Conservation (phyloP, 179 eudicot species). For the Heliamphora ciliata region DNA sequence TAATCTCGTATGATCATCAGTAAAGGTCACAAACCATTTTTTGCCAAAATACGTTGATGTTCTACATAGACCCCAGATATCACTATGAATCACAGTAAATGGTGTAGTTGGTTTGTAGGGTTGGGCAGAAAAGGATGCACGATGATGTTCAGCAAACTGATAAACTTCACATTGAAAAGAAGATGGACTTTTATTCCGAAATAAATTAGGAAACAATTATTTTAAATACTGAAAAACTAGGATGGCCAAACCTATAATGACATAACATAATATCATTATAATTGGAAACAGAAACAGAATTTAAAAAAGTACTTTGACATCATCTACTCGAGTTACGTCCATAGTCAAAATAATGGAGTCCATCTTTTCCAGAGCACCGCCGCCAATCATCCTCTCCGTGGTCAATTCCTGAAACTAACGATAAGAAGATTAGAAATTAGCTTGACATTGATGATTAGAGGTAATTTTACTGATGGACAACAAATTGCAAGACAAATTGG, state of each 20-base stretch:
- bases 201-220: neutral
- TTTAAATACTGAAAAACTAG: neutral
- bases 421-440: neutral
- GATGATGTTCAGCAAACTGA: neutral
- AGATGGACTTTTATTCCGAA: neutral
- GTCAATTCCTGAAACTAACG: constrained; percentile 6
- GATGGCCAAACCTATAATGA: neutral
- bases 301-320: neutral
- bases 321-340: neutral
- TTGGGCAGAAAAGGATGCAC: neutral
- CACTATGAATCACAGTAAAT: neutral
- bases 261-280: neutral
- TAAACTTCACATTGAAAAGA: neutral
- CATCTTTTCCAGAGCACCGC: constrained; percentile 3
- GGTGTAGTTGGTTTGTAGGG: neutral
- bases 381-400: constrained; percentile 13
- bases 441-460: neutral
- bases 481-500: neutral
- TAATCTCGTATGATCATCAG: neutral
- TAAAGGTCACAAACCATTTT: neutral
- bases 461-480: neutral
- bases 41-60: no score
- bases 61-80: neutral
- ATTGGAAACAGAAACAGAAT: neutral
- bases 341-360: neutral